Base-by-base conservation (phyloP, 108 stramenopile genomes). In the Chaetoceros muelleri region DNA sequence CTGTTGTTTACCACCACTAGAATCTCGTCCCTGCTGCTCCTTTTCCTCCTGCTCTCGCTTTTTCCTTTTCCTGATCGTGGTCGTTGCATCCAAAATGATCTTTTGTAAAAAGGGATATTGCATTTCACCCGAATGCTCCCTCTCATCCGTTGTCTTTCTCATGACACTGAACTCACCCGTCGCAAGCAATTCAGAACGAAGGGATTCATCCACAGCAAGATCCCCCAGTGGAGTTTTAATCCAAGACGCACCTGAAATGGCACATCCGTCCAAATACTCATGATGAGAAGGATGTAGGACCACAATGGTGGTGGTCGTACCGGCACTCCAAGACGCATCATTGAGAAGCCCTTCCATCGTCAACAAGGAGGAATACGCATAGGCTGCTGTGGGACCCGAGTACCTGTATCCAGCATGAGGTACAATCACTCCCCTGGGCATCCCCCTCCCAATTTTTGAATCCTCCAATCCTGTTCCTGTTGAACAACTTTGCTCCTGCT, bases 61-160 rank as follows among this genome's bases (percentile, higher is more conserved):
- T 45, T 45, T 17, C 18, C 44, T n/a, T n/a, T n/a, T n/a, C n/a
- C n/a, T n/a, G n/a, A n/a, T n/a, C n/a, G n/a, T n/a, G n/a, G n/a
- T n/a, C n/a, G n/a, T n/a, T 21, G 67, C 47, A 50, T 61, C 61
- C 24, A 55, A 48, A 17, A 77, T 29, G 31, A 82, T 70, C 53
- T 87, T 78, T 57, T 75, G 72, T 52, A 92, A 76, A 48, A 72
- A 92, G 1, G 90, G 90, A 60, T 87, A 92, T 56, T 87, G 85
- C 90, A 92, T 87, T 73, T 91, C 90, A 34, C 85, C 90, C 10
- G 79, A 81, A 59, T 91, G 90, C 58, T 91, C 90, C 17, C 66
- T 48, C 47, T 91, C 85, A 48, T 91, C 90, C 1, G 67, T 74
- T 3, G 24, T 29, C 34, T 70, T 46, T n/a, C 72, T 46, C 90